phyloP scores from a whole-genome alignment of 352 stramenopile species.

The Thalassiosira ordinaria region DNA sequence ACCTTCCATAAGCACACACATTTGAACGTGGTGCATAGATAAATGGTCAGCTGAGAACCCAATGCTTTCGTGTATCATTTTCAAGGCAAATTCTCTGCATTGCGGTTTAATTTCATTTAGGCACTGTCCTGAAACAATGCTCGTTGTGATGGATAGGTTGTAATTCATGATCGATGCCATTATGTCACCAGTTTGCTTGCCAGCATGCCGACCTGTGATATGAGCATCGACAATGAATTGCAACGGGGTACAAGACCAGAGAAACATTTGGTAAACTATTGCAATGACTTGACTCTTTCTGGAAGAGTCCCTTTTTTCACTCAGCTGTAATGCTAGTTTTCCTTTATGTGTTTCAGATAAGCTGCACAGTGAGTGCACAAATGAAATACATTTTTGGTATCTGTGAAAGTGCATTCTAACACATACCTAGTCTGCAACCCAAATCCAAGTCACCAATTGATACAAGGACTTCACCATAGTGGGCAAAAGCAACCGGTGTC shows the following conservation, averaged over 20 bases:
- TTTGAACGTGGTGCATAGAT: background rate
- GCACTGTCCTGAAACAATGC: background rate
- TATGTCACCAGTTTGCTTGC: background rate
- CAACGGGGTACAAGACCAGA: background rate
- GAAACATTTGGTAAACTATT: background rate
- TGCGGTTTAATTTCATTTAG: background rate
- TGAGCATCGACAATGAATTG: background rate
- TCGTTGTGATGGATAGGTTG: background rate
- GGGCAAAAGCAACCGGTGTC: background rate
- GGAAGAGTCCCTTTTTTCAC: background rate
- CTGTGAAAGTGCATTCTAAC: background rate
- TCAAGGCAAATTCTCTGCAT: background rate
- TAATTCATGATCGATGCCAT: background rate
- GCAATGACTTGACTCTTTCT: background rate
- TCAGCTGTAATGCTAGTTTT: background rate
- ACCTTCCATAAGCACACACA: slow-evolving; percentile 11
- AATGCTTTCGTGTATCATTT: background rate
- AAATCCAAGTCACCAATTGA: background rate
- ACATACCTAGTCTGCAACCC: background rate
- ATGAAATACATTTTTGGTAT: background rate
- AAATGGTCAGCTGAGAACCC: background rate
- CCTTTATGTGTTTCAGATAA: background rate
- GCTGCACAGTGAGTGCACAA: background rate
- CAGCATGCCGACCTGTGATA: background rate
- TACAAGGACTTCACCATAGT: background rate